These are phyloP conservation scores for Testicularia cyperi DNA, from an alignment of 1,284 basidiomycete species.

Conservation along the genomic window DNA sequence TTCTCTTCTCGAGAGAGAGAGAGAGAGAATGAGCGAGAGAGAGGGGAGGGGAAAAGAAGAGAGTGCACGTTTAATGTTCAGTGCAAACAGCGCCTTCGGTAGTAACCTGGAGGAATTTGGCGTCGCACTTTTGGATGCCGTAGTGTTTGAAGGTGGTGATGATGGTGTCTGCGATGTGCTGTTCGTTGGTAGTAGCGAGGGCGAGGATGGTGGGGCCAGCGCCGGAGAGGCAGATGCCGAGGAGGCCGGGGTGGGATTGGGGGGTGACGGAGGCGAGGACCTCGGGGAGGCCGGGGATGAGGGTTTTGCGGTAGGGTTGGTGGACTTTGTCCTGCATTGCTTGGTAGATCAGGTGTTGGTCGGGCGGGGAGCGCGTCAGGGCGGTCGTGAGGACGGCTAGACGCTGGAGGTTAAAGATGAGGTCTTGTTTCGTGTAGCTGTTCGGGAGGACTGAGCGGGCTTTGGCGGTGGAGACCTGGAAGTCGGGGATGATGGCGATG, in stretches of 20 bases:
- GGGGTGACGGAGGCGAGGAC: constrained; percentile 81
- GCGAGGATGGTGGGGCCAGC: constrained; percentile 97
- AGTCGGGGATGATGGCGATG: constrained; percentile 89
- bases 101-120: constrained; percentile 51
- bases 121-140: constrained; percentile 45
- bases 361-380: constrained; percentile 83
- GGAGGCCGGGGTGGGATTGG: constrained; percentile 80
- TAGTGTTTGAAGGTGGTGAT: constrained; percentile 46
- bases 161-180: constrained; percentile 51
- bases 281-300: constrained; percentile 76
- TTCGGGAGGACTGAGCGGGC: constrained; percentile 84
- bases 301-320: constrained; percentile 87
- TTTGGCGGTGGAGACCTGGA: constrained; percentile 94
- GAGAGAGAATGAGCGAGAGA: neutral
- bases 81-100: constrained; percentile 43
- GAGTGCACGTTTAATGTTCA: no score
- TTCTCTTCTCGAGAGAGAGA: no score
- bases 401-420: constrained; percentile 94
- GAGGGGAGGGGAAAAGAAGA: no score
- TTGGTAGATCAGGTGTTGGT: constrained; percentile 92
- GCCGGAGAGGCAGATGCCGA: constrained; percentile 96
- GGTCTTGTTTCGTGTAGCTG: constrained; percentile 82
- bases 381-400: constrained; percentile 97
- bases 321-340: constrained; percentile 99
- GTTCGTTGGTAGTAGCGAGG: constrained; percentile 71